phyloP scores from a whole-genome alignment of 352 stramenopile genomes.

The Phytophthora foliorum region DNA sequence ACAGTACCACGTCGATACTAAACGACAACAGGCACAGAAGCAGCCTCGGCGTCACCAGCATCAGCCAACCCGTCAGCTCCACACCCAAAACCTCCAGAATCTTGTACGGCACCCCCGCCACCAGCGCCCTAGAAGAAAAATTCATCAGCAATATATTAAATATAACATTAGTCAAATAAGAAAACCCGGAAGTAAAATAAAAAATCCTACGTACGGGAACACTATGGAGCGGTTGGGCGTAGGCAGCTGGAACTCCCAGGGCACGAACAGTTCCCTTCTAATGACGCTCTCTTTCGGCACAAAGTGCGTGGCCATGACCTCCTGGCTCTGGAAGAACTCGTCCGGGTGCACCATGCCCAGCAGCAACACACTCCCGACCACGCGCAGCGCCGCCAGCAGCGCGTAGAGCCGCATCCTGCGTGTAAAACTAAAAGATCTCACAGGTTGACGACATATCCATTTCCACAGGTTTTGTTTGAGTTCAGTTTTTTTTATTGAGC shows the following conservation, averaged over 20 bases:
- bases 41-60: slow-evolving; percentile 69
- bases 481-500: too few relatives aligned
- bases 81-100: slow-evolving; percentile 51
- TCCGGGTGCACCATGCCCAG: slow-evolving; percentile 82
- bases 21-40: slow-evolving; percentile 75
- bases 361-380: slow-evolving; percentile 39
- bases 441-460: slow-evolving; percentile 2
- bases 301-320: slow-evolving; percentile 78
- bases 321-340: slow-evolving; percentile 91
- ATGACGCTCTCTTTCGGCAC: slow-evolving; percentile 30
- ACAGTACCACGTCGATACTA: slow-evolving; percentile 59
- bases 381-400: slow-evolving; percentile 52
- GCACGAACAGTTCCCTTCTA: slow-evolving; percentile 58
- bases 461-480: not conserved
- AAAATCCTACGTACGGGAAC: slow-evolving; percentile 62
- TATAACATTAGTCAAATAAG: slow-evolving; percentile 11
- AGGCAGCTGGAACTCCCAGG: slow-evolving; percentile 80
- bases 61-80: slow-evolving; percentile 43
- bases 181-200: not conserved
- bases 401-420: slow-evolving; percentile 32
- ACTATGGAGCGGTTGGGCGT: slow-evolving; percentile 78
- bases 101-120: slow-evolving; percentile 62
- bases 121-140: slow-evolving; percentile 48
- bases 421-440: slow-evolving; percentile 16
- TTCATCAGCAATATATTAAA: slow-evolving; percentile 11